Evolutionary conservation across 2,329 filamentous ascomycete species (phyloP), one percentile per base, ranked within the genome.

Genomic region (Ramularia collo-cygni): DNA sequence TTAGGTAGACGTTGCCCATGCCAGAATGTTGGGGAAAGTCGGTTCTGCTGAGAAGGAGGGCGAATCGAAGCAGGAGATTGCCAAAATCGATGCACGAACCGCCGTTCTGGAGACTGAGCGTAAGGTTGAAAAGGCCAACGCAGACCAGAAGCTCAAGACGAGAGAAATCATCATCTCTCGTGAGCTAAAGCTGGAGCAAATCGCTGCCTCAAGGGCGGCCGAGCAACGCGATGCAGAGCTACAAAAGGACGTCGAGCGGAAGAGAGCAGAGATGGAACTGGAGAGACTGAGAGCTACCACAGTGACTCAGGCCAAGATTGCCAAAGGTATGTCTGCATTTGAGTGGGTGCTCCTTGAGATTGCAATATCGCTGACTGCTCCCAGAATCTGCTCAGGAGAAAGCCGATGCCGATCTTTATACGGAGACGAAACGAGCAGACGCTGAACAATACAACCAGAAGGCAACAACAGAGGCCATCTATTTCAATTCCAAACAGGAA

Each of bases 71-170:
- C 84, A 88, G 39, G 83, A 89, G 57, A 84, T 93, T 29, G 85
- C 85, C 53, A 90, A 88, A 69, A 93, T 93, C 65, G 78, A 89
- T 61, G 85, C 86, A 50, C 80, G 86, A 53, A 93, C 86, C 1
- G 85, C 85, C 1, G 84, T 92, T 1, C 75, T 85, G 45, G 87
- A 90, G 68, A 92, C 86, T 0, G 80, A 90, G 59, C 80, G 85
- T 35, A 87, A 90, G 58, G 81, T 83, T 32, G 85, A 92, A 65
- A 85, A 86, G 46, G 83, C 85, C 2, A 56, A 57, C 33, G 87
- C 87, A 30, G 85, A 92, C 58, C 83, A 85, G 8, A 79, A 79
- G 39, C 75, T 93, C 38, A 76, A 79, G 27, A 85, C 81, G 13
- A 74, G 78, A 51, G 79, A 88, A 63, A 83, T 85, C 1, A 74